Percentiles rank a stretch among this genome's conserved stretches.
These are phyloP conservation scores for Magnusiomyces tetraspermus DNA, from an alignment of 1,139 yeast species.

Conservation along the genomic window DNA sequence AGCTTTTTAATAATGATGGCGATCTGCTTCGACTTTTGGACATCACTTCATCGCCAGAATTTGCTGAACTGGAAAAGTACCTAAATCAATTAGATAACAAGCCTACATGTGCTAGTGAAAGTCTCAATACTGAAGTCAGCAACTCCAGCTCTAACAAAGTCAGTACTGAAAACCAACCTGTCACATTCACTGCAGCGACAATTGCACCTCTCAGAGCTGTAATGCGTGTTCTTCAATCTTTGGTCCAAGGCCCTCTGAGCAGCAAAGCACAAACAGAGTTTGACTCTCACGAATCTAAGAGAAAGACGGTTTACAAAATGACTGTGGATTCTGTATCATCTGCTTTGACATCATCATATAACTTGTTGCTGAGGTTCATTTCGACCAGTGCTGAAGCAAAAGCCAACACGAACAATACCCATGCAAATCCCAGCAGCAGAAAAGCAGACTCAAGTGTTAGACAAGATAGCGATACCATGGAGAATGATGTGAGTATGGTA, in stretches of 20 bases:
- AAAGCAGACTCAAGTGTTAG: no score
- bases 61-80: background rate
- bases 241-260: background rate
- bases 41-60: slow-evolving; percentile 1
- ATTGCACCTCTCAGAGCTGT: background rate
- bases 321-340: background rate
- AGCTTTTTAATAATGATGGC: no score
- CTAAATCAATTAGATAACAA: background rate
- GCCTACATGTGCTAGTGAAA: background rate
- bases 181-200: background rate
- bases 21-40: background rate
- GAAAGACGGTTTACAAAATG: background rate
- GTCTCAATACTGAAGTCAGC: background rate
- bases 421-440: no score
- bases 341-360: background rate
- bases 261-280: background rate
- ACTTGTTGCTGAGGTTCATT: background rate
- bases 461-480: no score
- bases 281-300: background rate
- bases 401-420: no score
- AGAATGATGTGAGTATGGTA: no score
- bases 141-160: background rate
- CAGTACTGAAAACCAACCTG: background rate
- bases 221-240: background rate
- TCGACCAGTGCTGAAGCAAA: no score